Evolutionary conservation across 2,329 filamentous ascomycete genomes (phyloP), one percentile per base, ranked within the genome.

Genomic region (Cercospora sesami): DNA sequence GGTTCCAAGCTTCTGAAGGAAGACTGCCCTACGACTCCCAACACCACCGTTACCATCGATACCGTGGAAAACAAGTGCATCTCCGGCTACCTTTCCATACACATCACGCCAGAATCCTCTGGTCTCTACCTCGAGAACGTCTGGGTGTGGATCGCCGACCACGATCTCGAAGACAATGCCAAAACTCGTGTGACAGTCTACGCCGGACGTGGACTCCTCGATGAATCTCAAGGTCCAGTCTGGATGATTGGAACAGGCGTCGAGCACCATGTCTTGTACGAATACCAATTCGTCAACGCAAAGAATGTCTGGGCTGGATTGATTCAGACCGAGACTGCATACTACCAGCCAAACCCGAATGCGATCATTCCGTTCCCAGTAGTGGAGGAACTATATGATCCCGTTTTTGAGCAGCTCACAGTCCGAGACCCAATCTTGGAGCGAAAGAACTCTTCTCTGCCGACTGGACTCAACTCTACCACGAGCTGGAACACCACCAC

Each of bases 141-240:
- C 61, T 97, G 94, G 94, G 88, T 92, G 78, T 97, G 94, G 94
- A 90, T 92, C 30, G 89, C 94, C 0, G 94, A 97, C 78, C 94
- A 97, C 81, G 92, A 96, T 77, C 89, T 97, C 28, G 94, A 97
- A 78, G 86, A 88, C 18, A 72, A 80, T 1, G 88, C 89, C 75
- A 86, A 91, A 77, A 88, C 80, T 64, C 91, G 94, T 79, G 90
- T 94, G 79, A 90, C 90, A 77, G 88, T 98, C 77, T 97, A 91
- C 87, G 96, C 93, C 79, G 94, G 93, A 62, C 92, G 94, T 71
- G 94, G 94, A 74, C 86, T 96, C 70, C 85, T 90, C 39, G 87
- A 97, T 73, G 92, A 96, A 81, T 91, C 93, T n/a, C 36, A 42
- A n/a, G 36, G 36, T 3, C 36, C 36, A 42, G 36, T 42, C 2